These are phyloP conservation scores for Microbotryomycetes sp. DNA, from an alignment of 1,284 basidiomycete species.

Conservation along the genomic window DNA sequence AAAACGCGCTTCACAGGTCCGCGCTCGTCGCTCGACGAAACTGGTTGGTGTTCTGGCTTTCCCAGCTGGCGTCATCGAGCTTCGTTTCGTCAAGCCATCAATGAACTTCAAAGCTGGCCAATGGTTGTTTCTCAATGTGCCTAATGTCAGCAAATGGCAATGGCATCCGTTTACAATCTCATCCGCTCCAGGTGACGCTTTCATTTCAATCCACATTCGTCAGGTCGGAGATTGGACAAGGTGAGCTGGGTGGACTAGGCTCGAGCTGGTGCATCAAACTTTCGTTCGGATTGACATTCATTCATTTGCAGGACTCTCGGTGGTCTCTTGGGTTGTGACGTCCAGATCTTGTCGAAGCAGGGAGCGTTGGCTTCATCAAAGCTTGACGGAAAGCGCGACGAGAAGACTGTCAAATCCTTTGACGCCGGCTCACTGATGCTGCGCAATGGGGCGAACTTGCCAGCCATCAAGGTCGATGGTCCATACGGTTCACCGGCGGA, in stretches of 20 bases:
- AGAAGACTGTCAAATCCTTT: constrained; percentile 47
- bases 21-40: constrained; percentile 56
- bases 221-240: constrained; percentile 84
- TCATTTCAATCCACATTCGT: constrained; percentile 79
- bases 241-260: no score
- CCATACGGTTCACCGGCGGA: constrained; percentile 62
- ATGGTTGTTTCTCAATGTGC: constrained; percentile 82
- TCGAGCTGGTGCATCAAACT: no score
- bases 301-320: neutral
- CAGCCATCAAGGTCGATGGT: constrained; percentile 68
- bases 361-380: no score
- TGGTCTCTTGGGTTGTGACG: neutral
- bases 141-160: constrained; percentile 71
- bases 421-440: constrained; percentile 56
- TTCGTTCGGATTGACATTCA: no score
- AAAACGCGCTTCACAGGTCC: constrained; percentile 8
- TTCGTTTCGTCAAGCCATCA: constrained; percentile 77
- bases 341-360: no score
- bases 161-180: constrained; percentile 87
- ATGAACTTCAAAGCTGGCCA: constrained; percentile 84
- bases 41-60: constrained; percentile 56
- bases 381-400: neutral
- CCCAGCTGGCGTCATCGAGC: constrained; percentile 68
- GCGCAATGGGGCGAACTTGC: constrained; percentile 49
- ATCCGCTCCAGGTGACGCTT: constrained; percentile 82